phyloP scores from a whole-genome alignment of 106 monocot genomes.

The Triglochin maritima region DNA sequence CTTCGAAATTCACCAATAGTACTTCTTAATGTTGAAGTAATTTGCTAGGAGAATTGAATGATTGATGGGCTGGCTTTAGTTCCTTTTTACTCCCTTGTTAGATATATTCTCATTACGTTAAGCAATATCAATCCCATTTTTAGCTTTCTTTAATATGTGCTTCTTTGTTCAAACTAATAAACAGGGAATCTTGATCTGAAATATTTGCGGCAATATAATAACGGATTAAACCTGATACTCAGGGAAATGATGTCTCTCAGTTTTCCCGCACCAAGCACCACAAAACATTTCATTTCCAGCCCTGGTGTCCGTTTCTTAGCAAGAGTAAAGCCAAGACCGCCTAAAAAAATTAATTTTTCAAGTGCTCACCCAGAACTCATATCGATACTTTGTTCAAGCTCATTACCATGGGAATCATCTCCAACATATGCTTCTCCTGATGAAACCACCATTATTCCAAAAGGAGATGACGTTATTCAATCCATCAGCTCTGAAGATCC shows the following conservation, averaged over 20 bases:
- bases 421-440: slow-evolving; percentile 23
- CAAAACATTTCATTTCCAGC: background rate
- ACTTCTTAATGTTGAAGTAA: too few relatives aligned
- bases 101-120: too few relatives aligned
- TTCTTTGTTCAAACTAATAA: too few relatives aligned
- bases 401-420: slow-evolving; percentile 33
- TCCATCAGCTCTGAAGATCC: slow-evolving; percentile 36
- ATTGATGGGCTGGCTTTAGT: too few relatives aligned
- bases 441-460: slow-evolving; percentile 26
- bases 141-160: too few relatives aligned
- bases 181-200: too few relatives aligned
- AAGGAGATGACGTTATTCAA: slow-evolving; percentile 35
- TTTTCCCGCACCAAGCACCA: background rate
- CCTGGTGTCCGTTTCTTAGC: background rate
- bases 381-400: background rate
- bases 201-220: too few relatives aligned
- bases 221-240: too few relatives aligned
- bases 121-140: too few relatives aligned
- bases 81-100: too few relatives aligned
- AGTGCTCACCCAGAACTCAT: background rate
- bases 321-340: background rate
- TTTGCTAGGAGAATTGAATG: too few relatives aligned
- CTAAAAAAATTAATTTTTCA: background rate
- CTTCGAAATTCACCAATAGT: too few relatives aligned
- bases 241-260: background rate